Evolutionary conservation across 2,329 filamentous ascomycete species (phyloP).

Genomic region (Zymoseptoria crescenta): DNA sequence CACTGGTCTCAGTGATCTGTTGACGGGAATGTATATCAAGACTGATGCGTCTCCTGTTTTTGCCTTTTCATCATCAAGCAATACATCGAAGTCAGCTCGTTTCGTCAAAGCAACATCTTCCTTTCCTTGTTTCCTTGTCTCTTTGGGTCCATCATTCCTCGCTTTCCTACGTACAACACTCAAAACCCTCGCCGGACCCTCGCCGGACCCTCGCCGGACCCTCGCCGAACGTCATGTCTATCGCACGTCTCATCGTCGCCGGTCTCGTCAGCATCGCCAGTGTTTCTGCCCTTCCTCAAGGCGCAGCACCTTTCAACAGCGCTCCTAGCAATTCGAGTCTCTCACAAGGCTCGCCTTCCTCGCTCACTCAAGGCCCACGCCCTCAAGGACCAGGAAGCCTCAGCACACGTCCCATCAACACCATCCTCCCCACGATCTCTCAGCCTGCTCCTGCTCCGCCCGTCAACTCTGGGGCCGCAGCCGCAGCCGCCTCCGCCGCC

Average conservation of each 20-base stretch:
- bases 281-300: conserved; percentile 9
- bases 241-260: conserved; percentile 12
- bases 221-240: conserved; percentile 5
- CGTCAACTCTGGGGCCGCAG: conserved; percentile 7
- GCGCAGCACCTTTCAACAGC: neutral
- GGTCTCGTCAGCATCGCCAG: conserved; percentile 10
- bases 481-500: conserved; percentile 3
- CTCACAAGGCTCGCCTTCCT: neutral
- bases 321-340: neutral
- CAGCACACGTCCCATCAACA: neutral
- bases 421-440: conserved; percentile 4
- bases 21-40: neutral
- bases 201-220: no score
- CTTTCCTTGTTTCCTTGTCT: conserved; percentile 1
- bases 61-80: neutral
- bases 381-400: neutral
- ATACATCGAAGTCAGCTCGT: neutral
- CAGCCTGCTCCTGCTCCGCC: conserved; percentile 3
- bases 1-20: neutral
- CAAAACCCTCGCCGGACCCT: no score
- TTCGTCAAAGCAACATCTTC: neutral
- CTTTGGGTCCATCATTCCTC: conserved; percentile 1
- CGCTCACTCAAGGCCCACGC: neutral
- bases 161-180: neutral
- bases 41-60: neutral